phyloP scores from a whole-genome alignment of 495 filamentous ascomycete genomes.

The Annulohypoxylon nitens region DNA sequence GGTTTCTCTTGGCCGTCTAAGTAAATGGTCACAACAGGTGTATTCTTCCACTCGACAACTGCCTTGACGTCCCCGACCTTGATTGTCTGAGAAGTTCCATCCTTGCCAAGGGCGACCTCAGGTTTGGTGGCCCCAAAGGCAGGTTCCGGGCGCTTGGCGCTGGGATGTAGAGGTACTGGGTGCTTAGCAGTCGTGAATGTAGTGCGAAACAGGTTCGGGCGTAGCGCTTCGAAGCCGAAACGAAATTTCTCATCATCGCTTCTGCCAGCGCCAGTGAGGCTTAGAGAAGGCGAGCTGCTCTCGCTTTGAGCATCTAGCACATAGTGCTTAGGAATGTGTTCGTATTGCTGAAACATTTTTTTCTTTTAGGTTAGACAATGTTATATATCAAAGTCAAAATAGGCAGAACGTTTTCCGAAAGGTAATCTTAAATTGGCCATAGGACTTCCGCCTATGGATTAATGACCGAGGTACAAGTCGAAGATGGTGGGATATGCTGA shows the following conservation, averaged over 20 bases:
- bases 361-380: conserved; percentile 8
- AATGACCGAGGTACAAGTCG: background rate
- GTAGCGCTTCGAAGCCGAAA: conserved; percentile 71
- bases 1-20: conserved; percentile 62
- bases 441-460: conserved; percentile 1
- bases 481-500: background rate
- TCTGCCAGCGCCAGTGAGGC: conserved; percentile 58
- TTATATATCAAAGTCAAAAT: conserved; percentile 13
- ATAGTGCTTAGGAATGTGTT: conserved; percentile 46
- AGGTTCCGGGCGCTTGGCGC: conserved; percentile 62
- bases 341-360: conserved; percentile 49
- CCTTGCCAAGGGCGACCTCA: conserved; percentile 43
- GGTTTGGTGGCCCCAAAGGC: conserved; percentile 46
- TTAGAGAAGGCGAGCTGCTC: conserved; percentile 43
- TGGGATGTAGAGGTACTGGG: conserved; percentile 71
- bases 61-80: conserved; percentile 64
- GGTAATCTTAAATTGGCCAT: conserved; percentile 11
- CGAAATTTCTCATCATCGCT: conserved; percentile 54
- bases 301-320: conserved; percentile 23
- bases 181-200: conserved; percentile 71
- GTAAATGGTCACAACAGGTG: conserved; percentile 69
- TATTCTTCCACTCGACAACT: conserved; percentile 66
- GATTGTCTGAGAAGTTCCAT: conserved; percentile 54
- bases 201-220: conserved; percentile 72
- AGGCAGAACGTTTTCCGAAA: background rate